These are phyloP conservation scores for Epichloe brachyelytri DNA, from an alignment of 2,329 filamentous ascomycete genomes.

Conservation along the genomic window DNA sequence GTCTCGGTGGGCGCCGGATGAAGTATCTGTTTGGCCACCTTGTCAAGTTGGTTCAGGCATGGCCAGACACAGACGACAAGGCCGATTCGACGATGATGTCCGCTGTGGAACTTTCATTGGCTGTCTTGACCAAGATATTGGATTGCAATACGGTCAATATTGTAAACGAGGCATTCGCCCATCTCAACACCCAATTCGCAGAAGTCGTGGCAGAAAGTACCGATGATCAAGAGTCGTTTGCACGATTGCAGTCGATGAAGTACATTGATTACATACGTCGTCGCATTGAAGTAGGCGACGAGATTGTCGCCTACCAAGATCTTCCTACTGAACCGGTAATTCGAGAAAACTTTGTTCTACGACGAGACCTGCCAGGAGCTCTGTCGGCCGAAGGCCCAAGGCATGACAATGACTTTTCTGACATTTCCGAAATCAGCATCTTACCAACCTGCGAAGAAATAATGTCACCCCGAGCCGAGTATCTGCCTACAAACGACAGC, in stretches of 20 bases:
- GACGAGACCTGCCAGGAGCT: constrained; percentile 20
- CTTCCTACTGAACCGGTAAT: constrained; percentile 5
- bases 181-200: constrained; percentile 11
- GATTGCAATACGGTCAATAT: constrained; percentile 24
- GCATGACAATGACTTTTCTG: constrained; percentile 37
- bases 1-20: constrained; percentile 20
- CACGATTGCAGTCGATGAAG: constrained; percentile 17
- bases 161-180: constrained; percentile 12
- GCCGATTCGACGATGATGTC: constrained; percentile 9
- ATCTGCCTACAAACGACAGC: constrained; percentile 27
- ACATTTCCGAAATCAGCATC: constrained; percentile 34
- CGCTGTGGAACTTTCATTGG: constrained; percentile 17
- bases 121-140: constrained; percentile 21
- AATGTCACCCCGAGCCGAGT: constrained; percentile 26
- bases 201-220: constrained; percentile 8
- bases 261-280: constrained; percentile 19
- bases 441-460: constrained; percentile 38
- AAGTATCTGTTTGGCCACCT: constrained; percentile 20
- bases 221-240: constrained; percentile 12
- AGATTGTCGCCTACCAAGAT: constrained; percentile 6
- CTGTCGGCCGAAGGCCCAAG: constrained; percentile 20
- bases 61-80: constrained; percentile 5
- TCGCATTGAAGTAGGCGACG: constrained; percentile 18
- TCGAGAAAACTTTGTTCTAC: constrained; percentile 18
- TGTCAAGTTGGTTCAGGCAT: neutral